Evolutionary conservation across 345 rosid species (phyloP).

Genomic region (Eucalyptus tenuipes): DNA sequence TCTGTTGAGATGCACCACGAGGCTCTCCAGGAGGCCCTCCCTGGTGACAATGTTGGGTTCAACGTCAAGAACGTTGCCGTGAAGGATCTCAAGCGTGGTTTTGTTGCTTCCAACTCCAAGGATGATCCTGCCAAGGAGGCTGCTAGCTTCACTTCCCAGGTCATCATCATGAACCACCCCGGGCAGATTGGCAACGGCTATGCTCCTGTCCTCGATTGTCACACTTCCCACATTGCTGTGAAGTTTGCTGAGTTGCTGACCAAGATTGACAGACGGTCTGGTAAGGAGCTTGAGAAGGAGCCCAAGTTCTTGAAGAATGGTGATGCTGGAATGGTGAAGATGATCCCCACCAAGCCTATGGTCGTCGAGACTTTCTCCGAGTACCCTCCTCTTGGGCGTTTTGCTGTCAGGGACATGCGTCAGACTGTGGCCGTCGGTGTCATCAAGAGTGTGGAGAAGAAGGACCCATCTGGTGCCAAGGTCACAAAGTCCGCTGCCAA

Average conservation of each 20-base stretch:
- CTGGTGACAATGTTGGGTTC: conserved; percentile 28
- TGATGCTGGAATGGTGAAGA: conserved; percentile 18
- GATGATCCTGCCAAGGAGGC: conserved; percentile 26
- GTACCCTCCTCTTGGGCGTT: conserved; percentile 21
- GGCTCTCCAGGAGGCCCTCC: conserved; percentile 7
- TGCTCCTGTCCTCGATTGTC: conserved; percentile 11
- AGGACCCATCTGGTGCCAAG: conserved; percentile 19
- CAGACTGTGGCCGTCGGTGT: conserved; percentile 22
- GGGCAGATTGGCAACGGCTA: conserved; percentile 16
- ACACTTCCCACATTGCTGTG: conserved; percentile 14
- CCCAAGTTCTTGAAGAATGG: conserved; percentile 33
- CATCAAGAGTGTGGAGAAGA: conserved; percentile 16
- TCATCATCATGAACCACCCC: conserved; percentile 27
- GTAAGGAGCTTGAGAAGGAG: conserved; percentile 25
- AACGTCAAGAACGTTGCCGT: conserved; percentile 30
- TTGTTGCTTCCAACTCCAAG: conserved; percentile 21
- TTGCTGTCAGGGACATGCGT: conserved; percentile 25
- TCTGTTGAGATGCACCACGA: conserved; percentile 11
- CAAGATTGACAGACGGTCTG: conserved; percentile 25
- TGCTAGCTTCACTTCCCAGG: conserved; percentile 17
- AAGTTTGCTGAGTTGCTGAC: conserved; percentile 17
- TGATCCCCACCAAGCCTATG: conserved; percentile 19
- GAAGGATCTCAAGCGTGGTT: conserved; percentile 33
- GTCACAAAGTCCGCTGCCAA: conserved; percentile 15
- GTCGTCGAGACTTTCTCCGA: conserved; percentile 9